Evolutionary conservation across 805 yeast genomes (phyloP).

Genomic region (Lipomyces oligophaga): DNA sequence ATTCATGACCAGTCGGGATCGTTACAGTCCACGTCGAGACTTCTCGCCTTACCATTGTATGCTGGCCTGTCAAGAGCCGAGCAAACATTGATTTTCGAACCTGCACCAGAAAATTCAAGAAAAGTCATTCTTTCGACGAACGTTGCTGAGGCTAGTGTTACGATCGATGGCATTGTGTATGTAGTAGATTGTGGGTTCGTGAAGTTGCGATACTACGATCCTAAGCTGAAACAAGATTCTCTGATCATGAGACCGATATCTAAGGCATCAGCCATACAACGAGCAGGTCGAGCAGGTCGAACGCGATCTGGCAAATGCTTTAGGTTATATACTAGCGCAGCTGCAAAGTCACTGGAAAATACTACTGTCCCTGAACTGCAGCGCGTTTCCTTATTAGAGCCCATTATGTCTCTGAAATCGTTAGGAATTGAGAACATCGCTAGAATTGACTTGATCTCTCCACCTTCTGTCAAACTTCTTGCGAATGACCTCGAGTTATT

Average conservation of each 20-base stretch:
- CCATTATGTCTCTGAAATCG: conserved; percentile 62
- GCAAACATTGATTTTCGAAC: conserved; percentile 58
- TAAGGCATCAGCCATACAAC: conserved; percentile 72
- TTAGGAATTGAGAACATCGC: conserved; percentile 56
- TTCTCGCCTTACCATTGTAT: conserved; percentile 68
- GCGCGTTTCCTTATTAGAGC: conserved; percentile 66
- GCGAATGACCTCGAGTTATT: conserved; percentile 67
- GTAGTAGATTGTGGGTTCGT: conserved; percentile 78
- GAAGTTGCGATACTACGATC: conserved; percentile 71
- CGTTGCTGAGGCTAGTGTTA: conserved; percentile 83
- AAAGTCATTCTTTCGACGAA: conserved; percentile 81
- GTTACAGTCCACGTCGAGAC: conserved; percentile 46
- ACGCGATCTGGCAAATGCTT: conserved; percentile 70
- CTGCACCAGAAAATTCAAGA: conserved; percentile 46
- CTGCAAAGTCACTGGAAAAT: conserved; percentile 41
- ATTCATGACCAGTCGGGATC: conserved; percentile 53
- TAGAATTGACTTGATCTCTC: conserved; percentile 67
- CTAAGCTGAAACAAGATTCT: conserved; percentile 69
- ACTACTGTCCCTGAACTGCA: conserved; percentile 81
- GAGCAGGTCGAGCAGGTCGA: conserved; percentile 81
- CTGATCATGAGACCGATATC: conserved; percentile 70
- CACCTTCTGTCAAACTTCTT: conserved; percentile 68
- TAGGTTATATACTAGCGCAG: conserved; percentile 57
- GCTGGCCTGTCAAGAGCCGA: conserved; percentile 70
- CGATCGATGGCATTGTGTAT: conserved; percentile 73